Evolutionary conservation across 768 basidiomycete species (phyloP), one percentile per base, ranked within the genome.

Genomic region (Lactifluus volemus): DNA sequence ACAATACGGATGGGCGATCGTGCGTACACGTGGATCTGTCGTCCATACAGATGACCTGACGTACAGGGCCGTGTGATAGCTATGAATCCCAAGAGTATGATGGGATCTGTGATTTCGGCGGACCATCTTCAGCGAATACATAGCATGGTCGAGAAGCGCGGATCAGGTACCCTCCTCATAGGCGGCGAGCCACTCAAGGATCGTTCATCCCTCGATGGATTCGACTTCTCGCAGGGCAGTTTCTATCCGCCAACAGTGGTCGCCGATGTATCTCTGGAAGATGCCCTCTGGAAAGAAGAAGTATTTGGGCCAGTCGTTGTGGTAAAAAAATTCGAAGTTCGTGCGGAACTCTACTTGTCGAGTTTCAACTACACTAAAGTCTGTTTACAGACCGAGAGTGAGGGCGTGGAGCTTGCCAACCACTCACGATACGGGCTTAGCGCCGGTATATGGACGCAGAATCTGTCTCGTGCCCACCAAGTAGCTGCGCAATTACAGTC

Each of bases 261-360:
- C 59, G 69, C 75, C 0, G 79, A 84, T 55, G 78, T 89, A 14
- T 73, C 74, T 32, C 71, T 76, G 0, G 73, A 80, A 38, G 85
- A 87, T 64, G 80, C 81, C 50, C 71, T 92, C 29, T 92, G 90
- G 89, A 73, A 81, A 67, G 90, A 93, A 72, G 91, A 93, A 70
- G 77, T 92, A 12, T 92, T 93, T 67, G 91, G 91, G 1, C 91
- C 91, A 0, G 88, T 92, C n/a, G 83, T 92, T 1, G 81, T 88
- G 3, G 78, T 86, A 44, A 83, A 79, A 55, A 75, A 71, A 53
- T 84, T 84, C 66, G 64, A 68, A 48, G 81, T 82, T 49, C 69
- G 75, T 71, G 17, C 21, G 32, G 6, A 12, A 34, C n/a, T 34
- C 52, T 19, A 17, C 19, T 8, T 15, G 32, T 38, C n/a, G 10